Base-by-base conservation (phyloP, 441 rosid genomes). In the Brassica hybrid region DNA sequence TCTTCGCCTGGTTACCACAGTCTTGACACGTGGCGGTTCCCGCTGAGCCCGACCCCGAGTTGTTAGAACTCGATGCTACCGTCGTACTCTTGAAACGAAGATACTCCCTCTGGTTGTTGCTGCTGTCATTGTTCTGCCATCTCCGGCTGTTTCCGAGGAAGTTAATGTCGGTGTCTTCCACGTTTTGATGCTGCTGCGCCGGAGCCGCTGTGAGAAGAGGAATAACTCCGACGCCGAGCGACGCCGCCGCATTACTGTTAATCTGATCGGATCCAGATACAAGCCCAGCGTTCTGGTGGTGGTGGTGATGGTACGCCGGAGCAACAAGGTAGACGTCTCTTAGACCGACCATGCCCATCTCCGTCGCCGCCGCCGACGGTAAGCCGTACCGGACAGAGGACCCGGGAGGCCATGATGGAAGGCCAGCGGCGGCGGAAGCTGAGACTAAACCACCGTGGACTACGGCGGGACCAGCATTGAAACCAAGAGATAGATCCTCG, bases 1-100 rank as follows among this genome's bases (percentile, higher is more conserved):
- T 95, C 90, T 95, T 95, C 3, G 99, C 94, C 67, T 92, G 97
- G 89, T 95, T 95, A 13, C 99, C 99, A 73, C 99, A 96, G 57
- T 96, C 99, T 76, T 90, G 96, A 78, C 99, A 96, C 69, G 99
- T 90, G 17, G 90, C 65, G 3, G 81, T 80, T 0, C 94, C 88
- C 32, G 87, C 87, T 36, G 88, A 85, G 14, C 84, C 85, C 27
- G 80, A 78, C 25, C 87, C 85, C 4, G 84, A 83, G 59, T 76
- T 76, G 59, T 75, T 76, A 9, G 79, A 80, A 30, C 83, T 85
- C 12, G 82, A 70, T 7, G 78, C 80, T 1, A 77, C 79, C 41
- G 82, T 14, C 1, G 61, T 43, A 65, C 66, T 90, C 63, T 84
- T 88, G 52, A 81, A 76, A 73, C 81, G 85, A 9, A 82, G 85